Evolutionary conservation across 768 basidiomycete species (phyloP).

Genomic region (Kwoniella sp.): DNA sequence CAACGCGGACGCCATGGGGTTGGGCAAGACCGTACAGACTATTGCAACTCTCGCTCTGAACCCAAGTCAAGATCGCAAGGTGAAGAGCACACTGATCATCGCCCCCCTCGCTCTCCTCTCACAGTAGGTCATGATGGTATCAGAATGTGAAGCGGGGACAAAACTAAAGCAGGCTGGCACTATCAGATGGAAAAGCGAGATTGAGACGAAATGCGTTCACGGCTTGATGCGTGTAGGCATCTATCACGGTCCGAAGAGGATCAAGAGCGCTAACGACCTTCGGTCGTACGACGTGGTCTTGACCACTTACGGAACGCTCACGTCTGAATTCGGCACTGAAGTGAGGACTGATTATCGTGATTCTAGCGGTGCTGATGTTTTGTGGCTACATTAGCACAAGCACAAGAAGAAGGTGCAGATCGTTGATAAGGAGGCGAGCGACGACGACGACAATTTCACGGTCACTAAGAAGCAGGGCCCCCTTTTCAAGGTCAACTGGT

Average conservation of each 20-base stretch:
- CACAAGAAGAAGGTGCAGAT: slow-evolving; percentile 53
- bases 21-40: slow-evolving; percentile 32
- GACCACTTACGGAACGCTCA: slow-evolving; percentile 70
- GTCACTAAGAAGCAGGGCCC: slow-evolving; percentile 56
- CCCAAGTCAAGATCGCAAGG: slow-evolving; percentile 54
- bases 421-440: slow-evolving; percentile 51
- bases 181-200: slow-evolving; percentile 58
- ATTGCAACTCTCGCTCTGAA: slow-evolving; percentile 69
- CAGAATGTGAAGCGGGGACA: not conserved
- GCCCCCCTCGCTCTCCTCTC: slow-evolving; percentile 64
- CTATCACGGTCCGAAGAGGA: slow-evolving; percentile 62
- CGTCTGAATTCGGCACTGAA: slow-evolving; percentile 52
- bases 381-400: slow-evolving; percentile 49
- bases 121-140: slow-evolving; percentile 50
- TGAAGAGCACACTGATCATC: slow-evolving; percentile 66
- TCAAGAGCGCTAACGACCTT: slow-evolving; percentile 56
- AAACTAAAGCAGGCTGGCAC: not conserved
- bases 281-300: slow-evolving; percentile 63
- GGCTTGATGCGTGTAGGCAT: slow-evolving; percentile 57
- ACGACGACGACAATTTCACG: slow-evolving; percentile 21
- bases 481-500: slow-evolving; percentile 62
- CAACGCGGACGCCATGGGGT: slow-evolving; percentile 21
- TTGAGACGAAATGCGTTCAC: slow-evolving; percentile 59
- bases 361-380: not conserved
- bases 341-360: slow-evolving; percentile 24